Evolutionary conservation across 164 flowering plant genomes (phyloP).

Genomic region (Euptelea pleiosperma): DNA sequence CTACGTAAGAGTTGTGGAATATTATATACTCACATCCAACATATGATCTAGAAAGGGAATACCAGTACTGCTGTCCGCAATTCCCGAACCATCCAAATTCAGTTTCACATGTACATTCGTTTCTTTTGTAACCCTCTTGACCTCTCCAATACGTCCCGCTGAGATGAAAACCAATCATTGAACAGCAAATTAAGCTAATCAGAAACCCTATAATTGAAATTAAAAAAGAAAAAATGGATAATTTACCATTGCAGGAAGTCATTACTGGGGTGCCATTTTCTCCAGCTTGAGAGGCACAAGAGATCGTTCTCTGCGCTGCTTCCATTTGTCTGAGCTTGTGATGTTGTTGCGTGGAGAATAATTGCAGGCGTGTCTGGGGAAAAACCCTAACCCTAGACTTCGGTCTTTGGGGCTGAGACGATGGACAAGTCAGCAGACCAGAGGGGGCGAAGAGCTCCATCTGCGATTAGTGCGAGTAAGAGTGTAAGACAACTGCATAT

Average conservation of each 20-base stretch:
- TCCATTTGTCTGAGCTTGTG: constrained; percentile 10
- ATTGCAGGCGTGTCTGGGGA: constrained; percentile 1
- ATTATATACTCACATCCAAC: constrained; percentile 80
- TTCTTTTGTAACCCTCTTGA: constrained; percentile 81
- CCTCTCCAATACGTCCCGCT: constrained; percentile 73
- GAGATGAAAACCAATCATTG: not conserved
- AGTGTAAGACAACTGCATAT: too few relatives aligned
- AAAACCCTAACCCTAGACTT: constrained; percentile 15
- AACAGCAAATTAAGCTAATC: not conserved
- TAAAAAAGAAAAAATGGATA: not conserved
- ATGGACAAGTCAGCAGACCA: constrained; percentile 11
- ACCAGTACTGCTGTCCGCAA: constrained; percentile 61
- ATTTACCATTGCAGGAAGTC: constrained; percentile 18
- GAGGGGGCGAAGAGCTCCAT: constrained; percentile 28
- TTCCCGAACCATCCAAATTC: constrained; percentile 81
- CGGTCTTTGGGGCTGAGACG: constrained; percentile 15
- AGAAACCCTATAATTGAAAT: too few relatives aligned
- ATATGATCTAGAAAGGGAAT: constrained; percentile 97
- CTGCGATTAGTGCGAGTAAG: too few relatives aligned
- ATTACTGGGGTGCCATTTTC: constrained; percentile 30
- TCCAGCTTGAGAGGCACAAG: constrained; percentile 23
- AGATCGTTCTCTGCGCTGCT: constrained; percentile 3
- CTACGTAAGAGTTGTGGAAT: too few relatives aligned
- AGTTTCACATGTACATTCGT: constrained; percentile 76
- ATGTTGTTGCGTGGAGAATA: constrained; percentile 4